These are phyloP conservation scores for Aspergillus sergii DNA, from an alignment of 2,329 filamentous ascomycete genomes.

Conservation along the genomic window DNA sequence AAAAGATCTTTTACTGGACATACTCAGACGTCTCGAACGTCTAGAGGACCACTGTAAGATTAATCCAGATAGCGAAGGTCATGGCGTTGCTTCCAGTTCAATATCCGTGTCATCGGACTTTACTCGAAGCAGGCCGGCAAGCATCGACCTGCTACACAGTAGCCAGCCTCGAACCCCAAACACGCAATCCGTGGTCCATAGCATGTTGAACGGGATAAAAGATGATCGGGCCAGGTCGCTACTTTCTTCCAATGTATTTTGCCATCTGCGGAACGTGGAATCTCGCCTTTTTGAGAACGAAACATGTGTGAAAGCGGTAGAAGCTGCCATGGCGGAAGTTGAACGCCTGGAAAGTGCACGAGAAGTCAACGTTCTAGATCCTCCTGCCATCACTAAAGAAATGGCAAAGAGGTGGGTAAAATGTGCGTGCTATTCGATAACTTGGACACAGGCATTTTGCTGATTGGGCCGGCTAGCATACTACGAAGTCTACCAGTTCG, in stretches of 20 bases:
- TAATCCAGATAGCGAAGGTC: neutral
- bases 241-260: constrained; percentile 17
- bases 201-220: constrained; percentile 6
- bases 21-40: constrained; percentile 17
- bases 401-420: constrained; percentile 10
- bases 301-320: constrained; percentile 11
- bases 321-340: constrained; percentile 16
- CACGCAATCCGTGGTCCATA: neutral
- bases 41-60: constrained; percentile 20
- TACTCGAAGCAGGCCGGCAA: too few relatives aligned
- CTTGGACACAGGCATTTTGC: neutral
- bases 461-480: constrained; percentile 5
- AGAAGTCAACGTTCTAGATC: neutral
- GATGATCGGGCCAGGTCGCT: constrained; percentile 1
- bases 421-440: neutral
- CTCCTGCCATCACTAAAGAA: constrained; percentile 12
- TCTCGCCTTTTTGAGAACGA: constrained; percentile 16
- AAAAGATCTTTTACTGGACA: constrained; percentile 12
- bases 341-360: constrained; percentile 3
- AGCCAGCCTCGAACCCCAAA: neutral
- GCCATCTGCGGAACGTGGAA: constrained; percentile 13
- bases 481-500: constrained; percentile 16
- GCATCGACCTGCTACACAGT: neutral
- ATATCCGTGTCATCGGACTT: neutral
- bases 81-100: constrained; percentile 1